A percentile compares a stretch with the other conserved stretches of the same genome.
Conservation (phyloP, 2,329 filamentous ascomycete genomes). For the Aspergillus phoenicis region DNA sequence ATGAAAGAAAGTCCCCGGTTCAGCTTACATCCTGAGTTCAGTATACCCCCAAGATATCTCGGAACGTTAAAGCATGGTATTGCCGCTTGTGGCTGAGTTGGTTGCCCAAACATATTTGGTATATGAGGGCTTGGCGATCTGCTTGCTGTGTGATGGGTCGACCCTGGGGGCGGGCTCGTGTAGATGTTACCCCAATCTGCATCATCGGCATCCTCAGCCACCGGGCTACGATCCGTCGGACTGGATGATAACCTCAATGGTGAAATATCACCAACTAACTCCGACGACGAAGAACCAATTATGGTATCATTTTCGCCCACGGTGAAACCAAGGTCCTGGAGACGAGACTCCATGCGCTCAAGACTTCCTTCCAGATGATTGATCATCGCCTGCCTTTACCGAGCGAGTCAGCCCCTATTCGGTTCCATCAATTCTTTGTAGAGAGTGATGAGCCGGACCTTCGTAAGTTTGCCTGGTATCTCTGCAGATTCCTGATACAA, state of each 20-base stretch:
- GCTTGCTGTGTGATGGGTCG: neutral
- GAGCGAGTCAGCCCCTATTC: neutral
- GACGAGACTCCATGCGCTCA: conserved; percentile 19
- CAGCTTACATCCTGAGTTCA: conserved; percentile 13
- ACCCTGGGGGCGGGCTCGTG: neutral
- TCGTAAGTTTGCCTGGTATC: conserved; percentile 1
- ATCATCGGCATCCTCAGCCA: neutral
- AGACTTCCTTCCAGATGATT: conserved; percentile 22
- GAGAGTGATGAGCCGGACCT: neutral
- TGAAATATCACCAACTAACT: neutral
- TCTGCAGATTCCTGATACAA: conserved; percentile 2
- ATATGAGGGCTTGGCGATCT: neutral
- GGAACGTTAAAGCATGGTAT: conserved; percentile 14
- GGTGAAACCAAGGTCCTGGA: conserved; percentile 18
- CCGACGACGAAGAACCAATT: neutral
- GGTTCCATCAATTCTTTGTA: neutral
- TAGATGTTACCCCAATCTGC: neutral
- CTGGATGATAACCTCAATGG: neutral
- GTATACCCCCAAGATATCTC: conserved; percentile 14
- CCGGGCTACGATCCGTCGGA: neutral
- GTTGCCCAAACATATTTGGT: neutral
- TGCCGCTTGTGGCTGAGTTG: neutral
- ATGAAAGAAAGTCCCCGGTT: too few species aligned
- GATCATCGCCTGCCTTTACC: conserved; percentile 18
- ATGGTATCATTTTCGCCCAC: neutral